These are phyloP conservation scores for Brassica juncea DNA, from an alignment of 345 rosid species.

Conservation along the genomic window DNA sequence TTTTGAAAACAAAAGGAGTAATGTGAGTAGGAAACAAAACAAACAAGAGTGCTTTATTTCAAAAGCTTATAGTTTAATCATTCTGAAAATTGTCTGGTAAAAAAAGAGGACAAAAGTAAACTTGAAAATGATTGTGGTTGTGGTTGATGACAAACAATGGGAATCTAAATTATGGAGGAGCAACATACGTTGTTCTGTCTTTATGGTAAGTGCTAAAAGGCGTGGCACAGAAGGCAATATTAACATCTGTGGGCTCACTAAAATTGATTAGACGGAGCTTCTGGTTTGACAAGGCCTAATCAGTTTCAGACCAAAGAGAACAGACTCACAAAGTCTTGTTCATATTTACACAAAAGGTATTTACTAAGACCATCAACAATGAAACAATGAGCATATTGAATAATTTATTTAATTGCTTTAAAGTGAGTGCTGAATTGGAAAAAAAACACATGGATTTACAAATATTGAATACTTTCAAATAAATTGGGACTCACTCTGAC, in stretches of 20 bases:
- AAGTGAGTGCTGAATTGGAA: no score
- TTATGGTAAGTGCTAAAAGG: conserved; percentile 35
- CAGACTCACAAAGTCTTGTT: conserved; percentile 3
- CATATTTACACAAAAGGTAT: not conserved
- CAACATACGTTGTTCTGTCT: conserved; percentile 21
- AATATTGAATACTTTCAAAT: no score
- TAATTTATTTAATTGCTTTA: no score
- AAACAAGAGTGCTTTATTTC: not conserved
- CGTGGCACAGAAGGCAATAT: conserved; percentile 33
- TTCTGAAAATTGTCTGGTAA: conserved; percentile 21
- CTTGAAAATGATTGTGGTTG: conserved; percentile 31
- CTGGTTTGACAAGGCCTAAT: conserved; percentile 35
- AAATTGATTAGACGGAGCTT: conserved; percentile 26
- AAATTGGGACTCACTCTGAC: no score
- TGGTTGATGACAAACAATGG: conserved; percentile 25
- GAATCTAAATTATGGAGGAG: conserved; percentile 34
- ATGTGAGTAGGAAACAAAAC: not conserved
- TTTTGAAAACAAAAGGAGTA: no score
- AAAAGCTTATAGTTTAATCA: conserved; percentile 14
- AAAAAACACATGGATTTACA: no score
- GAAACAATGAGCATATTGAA: no score
- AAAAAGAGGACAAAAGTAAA: conserved; percentile 3
- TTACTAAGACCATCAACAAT: no score
- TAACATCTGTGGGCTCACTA: not conserved
- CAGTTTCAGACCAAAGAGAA: conserved; percentile 29